phyloP scores from a whole-genome alignment of 306 rosid species.

The Fagus sylvatica region DNA sequence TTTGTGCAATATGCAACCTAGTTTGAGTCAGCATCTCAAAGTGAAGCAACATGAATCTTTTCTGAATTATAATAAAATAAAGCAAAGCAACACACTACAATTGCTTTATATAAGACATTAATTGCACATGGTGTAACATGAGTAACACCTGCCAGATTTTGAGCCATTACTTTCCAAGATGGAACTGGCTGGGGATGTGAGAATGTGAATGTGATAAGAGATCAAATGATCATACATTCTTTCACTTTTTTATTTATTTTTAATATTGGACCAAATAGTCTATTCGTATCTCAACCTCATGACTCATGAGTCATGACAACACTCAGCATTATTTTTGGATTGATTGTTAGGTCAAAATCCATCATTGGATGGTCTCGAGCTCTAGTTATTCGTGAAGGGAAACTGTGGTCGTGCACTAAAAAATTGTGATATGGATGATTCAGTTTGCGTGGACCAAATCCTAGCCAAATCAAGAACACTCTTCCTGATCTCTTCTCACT shows the following conservation, averaged over 20 bases:
- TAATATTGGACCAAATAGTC: too few relatives aligned
- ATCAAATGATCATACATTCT: neutral
- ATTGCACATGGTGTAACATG: conserved; percentile 6
- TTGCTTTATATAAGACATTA: neutral
- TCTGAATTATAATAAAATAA: neutral
- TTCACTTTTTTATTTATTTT: too few relatives aligned
- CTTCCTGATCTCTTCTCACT: too few relatives aligned
- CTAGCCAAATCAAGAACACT: neutral
- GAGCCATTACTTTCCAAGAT: neutral
- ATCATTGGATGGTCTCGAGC: neutral
- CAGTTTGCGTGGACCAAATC: neutral
- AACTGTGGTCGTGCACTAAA: neutral
- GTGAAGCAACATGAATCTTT: conserved; percentile 6
- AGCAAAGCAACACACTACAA: neutral
- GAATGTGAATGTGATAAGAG: neutral
- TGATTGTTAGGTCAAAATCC: neutral
- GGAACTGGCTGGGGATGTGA: neutral
- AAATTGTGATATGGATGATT: neutral
- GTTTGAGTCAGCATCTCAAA: conserved; percentile 29
- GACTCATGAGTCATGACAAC: too few relatives aligned
- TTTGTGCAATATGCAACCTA: conserved; percentile 18
- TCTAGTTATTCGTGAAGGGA: neutral
- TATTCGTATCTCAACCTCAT: too few relatives aligned
- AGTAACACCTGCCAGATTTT: neutral
- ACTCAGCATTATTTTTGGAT: neutral